Conservation (phyloP, 129 eudicot species). For the Flaveria brownii region DNA sequence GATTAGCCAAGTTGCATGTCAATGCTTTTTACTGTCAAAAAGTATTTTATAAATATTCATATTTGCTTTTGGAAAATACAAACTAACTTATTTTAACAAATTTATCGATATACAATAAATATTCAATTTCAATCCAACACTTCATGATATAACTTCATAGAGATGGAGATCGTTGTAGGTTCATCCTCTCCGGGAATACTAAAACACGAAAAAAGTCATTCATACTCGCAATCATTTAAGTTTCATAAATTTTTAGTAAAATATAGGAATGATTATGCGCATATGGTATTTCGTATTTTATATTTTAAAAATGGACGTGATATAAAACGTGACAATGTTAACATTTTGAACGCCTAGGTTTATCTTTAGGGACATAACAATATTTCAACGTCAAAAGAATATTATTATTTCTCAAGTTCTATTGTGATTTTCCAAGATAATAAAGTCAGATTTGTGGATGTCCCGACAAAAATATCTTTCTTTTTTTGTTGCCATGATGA, state of each 20-base stretch:
- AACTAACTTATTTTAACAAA: background rate
- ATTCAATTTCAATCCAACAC: background rate
- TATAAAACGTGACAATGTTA: no score
- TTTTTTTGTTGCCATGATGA: background rate
- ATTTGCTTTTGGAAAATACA: background rate
- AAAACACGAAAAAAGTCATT: no score
- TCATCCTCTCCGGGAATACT: no score
- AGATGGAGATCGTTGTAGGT: no score
- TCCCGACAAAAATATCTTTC: background rate
- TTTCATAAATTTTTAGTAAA: no score
- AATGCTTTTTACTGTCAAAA: background rate
- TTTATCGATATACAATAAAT: background rate
- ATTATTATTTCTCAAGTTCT: background rate
- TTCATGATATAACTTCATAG: background rate
- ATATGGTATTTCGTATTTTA: no score
- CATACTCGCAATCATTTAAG: no score
- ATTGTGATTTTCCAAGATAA: background rate
- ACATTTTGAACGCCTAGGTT: no score
- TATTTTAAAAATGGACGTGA: no score
- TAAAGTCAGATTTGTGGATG: background rate
- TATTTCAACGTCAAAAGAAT: background rate
- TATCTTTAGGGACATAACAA: no score
- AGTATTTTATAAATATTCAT: background rate
- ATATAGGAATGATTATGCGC: no score
- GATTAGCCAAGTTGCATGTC: background rate